phyloP scores from a whole-genome alignment of 371 early-diverging fungal genomes.

The Mucor racemosus region DNA sequence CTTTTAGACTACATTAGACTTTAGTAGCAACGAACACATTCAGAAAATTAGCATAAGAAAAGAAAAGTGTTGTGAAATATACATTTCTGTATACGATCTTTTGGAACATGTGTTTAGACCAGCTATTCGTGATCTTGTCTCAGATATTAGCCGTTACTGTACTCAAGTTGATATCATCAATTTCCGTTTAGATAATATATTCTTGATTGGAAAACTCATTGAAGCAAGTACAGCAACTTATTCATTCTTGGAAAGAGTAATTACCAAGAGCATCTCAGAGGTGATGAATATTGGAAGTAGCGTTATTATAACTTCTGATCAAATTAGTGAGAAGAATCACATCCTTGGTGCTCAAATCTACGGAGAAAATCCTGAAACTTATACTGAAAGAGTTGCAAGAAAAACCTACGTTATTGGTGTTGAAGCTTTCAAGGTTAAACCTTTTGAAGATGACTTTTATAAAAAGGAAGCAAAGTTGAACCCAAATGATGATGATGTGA shows the following conservation, averaged over 20 bases:
- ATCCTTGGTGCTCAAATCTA: slow-evolving; percentile 12
- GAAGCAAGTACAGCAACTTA: slow-evolving; percentile 3
- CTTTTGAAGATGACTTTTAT: neutral
- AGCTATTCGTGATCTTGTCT: slow-evolving; percentile 6
- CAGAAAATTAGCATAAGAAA: slow-evolving; percentile 7
- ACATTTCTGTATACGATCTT: slow-evolving; percentile 15
- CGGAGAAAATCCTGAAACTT: neutral
- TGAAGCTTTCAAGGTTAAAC: neutral
- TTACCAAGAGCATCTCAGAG: slow-evolving; percentile 8
- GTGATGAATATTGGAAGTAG: slow-evolving; percentile 1
- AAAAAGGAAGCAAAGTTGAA: neutral
- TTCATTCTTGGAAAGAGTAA: slow-evolving; percentile 2
- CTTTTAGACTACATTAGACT: slow-evolving; percentile 4
- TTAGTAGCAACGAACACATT: slow-evolving; percentile 7
- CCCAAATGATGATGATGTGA: neutral
- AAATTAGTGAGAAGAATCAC: neutral
- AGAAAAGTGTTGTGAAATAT: neutral
- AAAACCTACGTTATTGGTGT: slow-evolving; percentile 9
- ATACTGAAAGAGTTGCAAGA: slow-evolving; percentile 18
- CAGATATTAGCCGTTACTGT: slow-evolving; percentile 8
- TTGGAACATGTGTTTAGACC: slow-evolving; percentile 15
- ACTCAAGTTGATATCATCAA: slow-evolving; percentile 6
- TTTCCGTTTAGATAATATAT: slow-evolving; percentile 17
- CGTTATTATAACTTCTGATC: neutral
- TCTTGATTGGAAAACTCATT: slow-evolving; percentile 7